Base-by-base conservation (phyloP, 208 protist species). In the Trypanosoma theileri region DNA sequence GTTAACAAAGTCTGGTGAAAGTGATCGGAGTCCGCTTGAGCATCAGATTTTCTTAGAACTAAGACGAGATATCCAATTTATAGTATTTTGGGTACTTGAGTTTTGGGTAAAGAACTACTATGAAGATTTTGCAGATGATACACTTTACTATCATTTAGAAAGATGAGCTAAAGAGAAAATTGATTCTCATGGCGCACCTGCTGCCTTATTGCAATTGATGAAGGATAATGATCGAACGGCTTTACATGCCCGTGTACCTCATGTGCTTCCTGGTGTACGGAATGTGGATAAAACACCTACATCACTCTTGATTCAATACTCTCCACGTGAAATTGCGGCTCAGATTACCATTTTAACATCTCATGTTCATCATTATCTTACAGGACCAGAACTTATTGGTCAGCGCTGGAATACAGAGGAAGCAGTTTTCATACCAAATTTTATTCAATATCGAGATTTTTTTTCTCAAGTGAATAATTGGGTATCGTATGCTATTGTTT, bases 271-370 rank as follows among this genome's bases (percentile, higher is more conserved):
- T 6, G 69, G 69, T 16, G 48, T 68, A 22, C 24, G 35, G 16
- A 40, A 17, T 21, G 4, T 17, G 13, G 57, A 44, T 14, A 19
- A 28, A 19, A 56, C 69, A 24, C 69, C 69, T 3, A 66, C 69
- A 28, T 14, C 54, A 24, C 44, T 79, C 0, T 48, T 79, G 10
- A 40, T 66, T 41, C 24, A 68, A 26, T 66, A 71, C 52, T 45
- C 57, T 22, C 55, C 44, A 31, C 11, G 12, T 16, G 67, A 75
- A 42, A 76, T 79, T 61, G 74, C 74, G 14, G 21, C 52, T 12
- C 74, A 79, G 54, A 45, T 79, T 22, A 79, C 74, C n/a, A 50
- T 79, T 40, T 64, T 79, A n/a, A 71, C 69, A 13, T 57, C 44
- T 12, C 50, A 79, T 54, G 26, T 74, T n/a, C 69, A 74, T 44